Evolutionary conservation across 2,329 filamentous ascomycete species (phyloP).

Genomic region (Sporothrix pallida): DNA sequence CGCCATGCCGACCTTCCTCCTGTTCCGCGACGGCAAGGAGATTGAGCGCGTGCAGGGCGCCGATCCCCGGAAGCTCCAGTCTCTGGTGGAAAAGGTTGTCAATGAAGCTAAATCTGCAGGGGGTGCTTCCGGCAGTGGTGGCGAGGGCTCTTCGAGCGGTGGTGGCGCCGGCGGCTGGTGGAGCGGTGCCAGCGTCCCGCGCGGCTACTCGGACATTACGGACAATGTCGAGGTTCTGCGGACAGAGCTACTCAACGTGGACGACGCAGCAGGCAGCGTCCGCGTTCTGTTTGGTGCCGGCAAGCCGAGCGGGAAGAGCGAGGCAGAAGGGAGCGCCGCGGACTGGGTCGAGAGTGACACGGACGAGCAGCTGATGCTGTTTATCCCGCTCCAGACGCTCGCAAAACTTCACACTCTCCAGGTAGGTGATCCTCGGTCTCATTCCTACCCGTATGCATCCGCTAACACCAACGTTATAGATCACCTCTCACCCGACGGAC

Average conservation of each 20-base stretch:
- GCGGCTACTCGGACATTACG: constrained; percentile 83
- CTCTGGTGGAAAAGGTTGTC: constrained; percentile 72
- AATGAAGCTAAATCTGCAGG: constrained; percentile 64
- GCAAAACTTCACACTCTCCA: constrained; percentile 86
- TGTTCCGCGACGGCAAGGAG: constrained; percentile 75
- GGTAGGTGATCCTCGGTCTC: constrained; percentile 48
- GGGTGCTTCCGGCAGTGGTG: constrained; percentile 43
- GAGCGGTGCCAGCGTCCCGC: constrained; percentile 76
- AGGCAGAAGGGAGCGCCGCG: constrained; percentile 55
- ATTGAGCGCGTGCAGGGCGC: constrained; percentile 75
- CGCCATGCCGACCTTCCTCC: constrained; percentile 87
- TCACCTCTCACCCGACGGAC: constrained; percentile 81
- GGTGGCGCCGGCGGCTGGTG: constrained; percentile 55
- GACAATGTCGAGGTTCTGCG: constrained; percentile 78
- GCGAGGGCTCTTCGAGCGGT: constrained; percentile 48
- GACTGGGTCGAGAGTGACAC: constrained; percentile 98
- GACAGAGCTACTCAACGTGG: constrained; percentile 85
- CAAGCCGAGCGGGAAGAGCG: constrained; percentile 60
- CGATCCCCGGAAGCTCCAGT: constrained; percentile 71
- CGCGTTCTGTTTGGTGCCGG: constrained; percentile 72
- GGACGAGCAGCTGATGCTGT: constrained; percentile 95
- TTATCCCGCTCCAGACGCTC: constrained; percentile 83
- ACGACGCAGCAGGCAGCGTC: constrained; percentile 73
- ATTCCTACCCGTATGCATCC: background rate
- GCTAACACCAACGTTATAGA: constrained; percentile 53